Evolutionary conservation across 331 rosid genomes (phyloP), one percentile per base, ranked within the genome.

Genomic region (Spiraea crenata): DNA sequence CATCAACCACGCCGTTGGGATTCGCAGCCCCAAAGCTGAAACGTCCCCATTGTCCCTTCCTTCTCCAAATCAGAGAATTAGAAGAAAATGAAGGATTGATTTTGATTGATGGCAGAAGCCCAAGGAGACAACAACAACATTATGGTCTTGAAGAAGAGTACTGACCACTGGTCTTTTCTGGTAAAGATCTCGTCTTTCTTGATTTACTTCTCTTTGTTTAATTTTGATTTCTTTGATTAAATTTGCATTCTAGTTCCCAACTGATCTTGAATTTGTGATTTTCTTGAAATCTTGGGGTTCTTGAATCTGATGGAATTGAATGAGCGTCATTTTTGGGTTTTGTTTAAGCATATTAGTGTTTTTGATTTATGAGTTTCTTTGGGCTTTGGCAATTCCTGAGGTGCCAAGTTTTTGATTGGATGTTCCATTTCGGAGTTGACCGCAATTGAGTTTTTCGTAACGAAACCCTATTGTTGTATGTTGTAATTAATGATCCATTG

Each of bases 131-230:
- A 73, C 62, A 76, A 73, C 9, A 15, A 7, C 45, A 25, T 55
- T 51, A 76, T 45, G 71, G 62, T 49, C 67, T 76, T 51, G 49
- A 71, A 49, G 74, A 74, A 56, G 25, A 70, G 67, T 42, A 44
- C 69, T 11, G 86, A 85, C 74, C 96, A 72, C 78, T 85, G 96
- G 96, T 73, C 84, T 71, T 89, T 87, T 72, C 89, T 89, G 82
- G 96, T 79, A 58, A 16, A 77, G 4, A 31, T 54, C 45, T 61
- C 49, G 19, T 55, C 44, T 15, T 73, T 46, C 59, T 44, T 25
- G 17, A 35, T 57, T 72, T 3, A 45, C 35, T 66, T 15, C 45
- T 63, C 44, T 41, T 69, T 38, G 7, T 14, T 65, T 65, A 15
- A n/a, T n/a, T n/a, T n/a, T n/a, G n/a, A n/a, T n/a, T n/a, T n/a